Percentiles rank a stretch among this genome's conserved stretches.
These are phyloP conservation scores for Obelidium mucronatum DNA, from an alignment of 192 early-diverging fungal species.

Conservation along the genomic window DNA sequence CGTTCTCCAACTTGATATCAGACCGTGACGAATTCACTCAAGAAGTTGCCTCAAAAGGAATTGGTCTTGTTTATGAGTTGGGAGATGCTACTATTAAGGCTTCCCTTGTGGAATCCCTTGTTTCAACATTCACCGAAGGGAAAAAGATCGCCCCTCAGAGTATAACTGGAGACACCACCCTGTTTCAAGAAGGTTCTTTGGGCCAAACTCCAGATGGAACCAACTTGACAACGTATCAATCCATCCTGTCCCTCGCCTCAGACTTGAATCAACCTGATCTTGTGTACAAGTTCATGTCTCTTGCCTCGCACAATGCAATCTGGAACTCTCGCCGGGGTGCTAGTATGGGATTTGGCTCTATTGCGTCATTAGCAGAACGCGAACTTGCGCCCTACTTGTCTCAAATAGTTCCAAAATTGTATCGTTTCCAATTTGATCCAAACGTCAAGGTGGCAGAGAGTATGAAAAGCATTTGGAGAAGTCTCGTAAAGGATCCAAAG, in stretches of 20 bases:
- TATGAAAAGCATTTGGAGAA: slow-evolving; percentile 92
- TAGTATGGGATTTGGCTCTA: slow-evolving; percentile 83
- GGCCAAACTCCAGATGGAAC: slow-evolving; percentile 80
- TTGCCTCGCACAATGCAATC: slow-evolving; percentile 91
- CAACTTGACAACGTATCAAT: slow-evolving; percentile 54
- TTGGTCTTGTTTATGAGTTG: slow-evolving; percentile 82
- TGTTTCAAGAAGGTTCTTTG: slow-evolving; percentile 73
- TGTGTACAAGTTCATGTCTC: slow-evolving; percentile 92
- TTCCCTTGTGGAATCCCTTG: slow-evolving; percentile 74
- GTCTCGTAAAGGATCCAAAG: slow-evolving; percentile 64
- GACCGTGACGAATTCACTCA: slow-evolving; percentile 91
- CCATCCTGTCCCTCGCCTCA: slow-evolving; percentile 85
- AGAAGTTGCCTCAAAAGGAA: slow-evolving; percentile 87
- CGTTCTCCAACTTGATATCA: slow-evolving; percentile 75
- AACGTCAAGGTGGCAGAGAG: slow-evolving; percentile 83
- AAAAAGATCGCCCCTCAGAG: slow-evolving; percentile 57
- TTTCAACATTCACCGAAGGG: slow-evolving; percentile 81
- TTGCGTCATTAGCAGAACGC: slow-evolving; percentile 76
- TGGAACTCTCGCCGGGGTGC: slow-evolving; percentile 91
- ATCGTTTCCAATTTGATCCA: slow-evolving; percentile 91
- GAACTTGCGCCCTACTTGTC: slow-evolving; percentile 83
- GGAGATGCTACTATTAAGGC: slow-evolving; percentile 73
- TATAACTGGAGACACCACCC: slow-evolving; percentile 73
- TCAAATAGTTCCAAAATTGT: slow-evolving; percentile 81
- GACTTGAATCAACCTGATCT: slow-evolving; percentile 95